These are phyloP conservation scores for Glarea lozoyensis DNA, from an alignment of 495 filamentous ascomycete species.

Conservation along the genomic window DNA sequence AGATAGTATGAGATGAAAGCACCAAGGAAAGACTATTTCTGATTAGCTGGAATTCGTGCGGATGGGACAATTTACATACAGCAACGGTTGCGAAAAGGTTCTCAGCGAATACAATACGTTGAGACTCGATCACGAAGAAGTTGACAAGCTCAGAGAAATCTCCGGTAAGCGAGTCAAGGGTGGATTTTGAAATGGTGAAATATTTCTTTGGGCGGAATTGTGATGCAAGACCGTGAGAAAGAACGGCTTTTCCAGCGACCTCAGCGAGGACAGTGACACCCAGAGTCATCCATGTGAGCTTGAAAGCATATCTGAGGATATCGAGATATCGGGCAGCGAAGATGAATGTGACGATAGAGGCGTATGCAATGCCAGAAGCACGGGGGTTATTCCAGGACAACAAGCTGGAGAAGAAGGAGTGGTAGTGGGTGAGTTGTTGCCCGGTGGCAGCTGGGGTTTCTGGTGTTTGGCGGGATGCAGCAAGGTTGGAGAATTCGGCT, in stretches of 20 bases:
- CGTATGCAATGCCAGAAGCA: constrained; percentile 80
- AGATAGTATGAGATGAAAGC: constrained; percentile 87
- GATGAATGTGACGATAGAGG: constrained; percentile 65
- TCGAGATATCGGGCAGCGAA: constrained; percentile 86
- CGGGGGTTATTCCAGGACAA: constrained; percentile 57
- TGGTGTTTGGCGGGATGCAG: constrained; percentile 59
- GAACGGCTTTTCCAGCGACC: constrained; percentile 61
- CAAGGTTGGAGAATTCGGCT: constrained; percentile 67
- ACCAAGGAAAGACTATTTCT: constrained; percentile 58
- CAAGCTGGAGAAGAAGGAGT: constrained; percentile 89
- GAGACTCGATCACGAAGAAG: constrained; percentile 95
- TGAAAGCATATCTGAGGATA: constrained; percentile 80
- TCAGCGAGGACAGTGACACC: constrained; percentile 68
- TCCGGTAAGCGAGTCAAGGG: constrained; percentile 67
- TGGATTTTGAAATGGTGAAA: constrained; percentile 82
- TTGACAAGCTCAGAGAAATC: constrained; percentile 89
- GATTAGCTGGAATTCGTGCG: constrained; percentile 13
- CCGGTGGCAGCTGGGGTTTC: constrained; percentile 64
- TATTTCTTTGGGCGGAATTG: constrained; percentile 87
- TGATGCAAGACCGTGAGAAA: constrained; percentile 71
- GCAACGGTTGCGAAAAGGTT: constrained; percentile 72
- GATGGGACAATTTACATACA: constrained; percentile 46
- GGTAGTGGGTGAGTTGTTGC: constrained; percentile 89
- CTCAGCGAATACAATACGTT: constrained; percentile 91
- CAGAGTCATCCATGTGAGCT: constrained; percentile 59